Base-by-base conservation (phyloP, 2,329 filamentous ascomycete species). In the Pyrenophora teres region DNA sequence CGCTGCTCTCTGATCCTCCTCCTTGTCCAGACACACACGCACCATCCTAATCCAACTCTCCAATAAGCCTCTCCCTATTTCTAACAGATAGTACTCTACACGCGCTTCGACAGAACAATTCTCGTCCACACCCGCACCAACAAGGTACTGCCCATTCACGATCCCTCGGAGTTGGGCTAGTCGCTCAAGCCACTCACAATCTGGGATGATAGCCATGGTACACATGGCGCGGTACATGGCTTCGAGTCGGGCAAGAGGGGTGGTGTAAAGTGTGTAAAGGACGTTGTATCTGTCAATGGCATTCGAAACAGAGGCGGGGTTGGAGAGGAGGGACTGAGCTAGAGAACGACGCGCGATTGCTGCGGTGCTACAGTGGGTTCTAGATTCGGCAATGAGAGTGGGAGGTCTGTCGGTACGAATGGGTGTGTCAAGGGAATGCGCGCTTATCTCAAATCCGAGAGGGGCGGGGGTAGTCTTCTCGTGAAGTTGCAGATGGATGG, bases 21-120 rank as follows among this genome's bases (percentile, higher is more conserved):
- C 39, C 46, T 45, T 64, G 30, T 19, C 31, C 48, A 54, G n/a
- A 5, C 47, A 59, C 7, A 40, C 40, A 25, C 54, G 52, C 25
- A 61, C 50, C 36, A 3, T 38, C 27, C n/a, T 45, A 4, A 55
- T 40, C 62, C 62, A 69, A 25, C 16, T 40, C 10, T 48, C 47
- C 44, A 62, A 13, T 41, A 57, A 54, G 39, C 2, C 46, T 3
- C 18, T 41, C 7, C 60, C 63, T 8, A 38, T 37, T 23, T 49
- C 56, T 5, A 69, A 37, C 48, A 67, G 39, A 43, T 45, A 63
- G 9, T 43, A 16, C 50, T 69, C 66, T 10, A 67, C 12, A 39
- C 51, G 47, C 9, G 50, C 48, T 36, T 63, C 64, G 3, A 65
- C 38, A 3, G 39, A 40, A 48, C 56, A 59, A 4, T 4, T 31